Conservation (phyloP, 768 basidiomycete species). For the Lentinula detonsa region DNA sequence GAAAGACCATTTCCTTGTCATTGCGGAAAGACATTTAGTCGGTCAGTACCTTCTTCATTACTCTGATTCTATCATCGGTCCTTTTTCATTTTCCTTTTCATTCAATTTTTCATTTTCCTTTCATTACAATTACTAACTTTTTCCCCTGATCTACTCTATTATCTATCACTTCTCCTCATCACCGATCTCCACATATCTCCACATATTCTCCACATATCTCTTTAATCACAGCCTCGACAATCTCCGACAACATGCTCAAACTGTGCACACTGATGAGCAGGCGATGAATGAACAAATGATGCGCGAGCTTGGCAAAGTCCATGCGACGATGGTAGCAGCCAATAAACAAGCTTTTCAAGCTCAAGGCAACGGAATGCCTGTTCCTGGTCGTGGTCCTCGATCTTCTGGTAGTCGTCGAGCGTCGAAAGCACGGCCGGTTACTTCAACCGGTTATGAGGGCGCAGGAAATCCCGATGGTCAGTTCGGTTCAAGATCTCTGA, state of each 20-base stretch:
- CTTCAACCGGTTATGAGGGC: slow-evolving; percentile 67
- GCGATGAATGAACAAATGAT: slow-evolving; percentile 88
- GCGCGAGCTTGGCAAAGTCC: slow-evolving; percentile 79
- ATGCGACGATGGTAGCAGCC: slow-evolving; percentile 70
- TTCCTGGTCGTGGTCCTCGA: background rate
- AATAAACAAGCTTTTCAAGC: slow-evolving; percentile 27
- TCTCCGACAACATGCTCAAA: slow-evolving; percentile 93
- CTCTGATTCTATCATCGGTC: background rate
- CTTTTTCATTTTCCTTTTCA: slow-evolving; percentile 45
- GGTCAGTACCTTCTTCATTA: background rate
- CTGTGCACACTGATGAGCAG: slow-evolving; percentile 90
- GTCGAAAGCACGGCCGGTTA: slow-evolving; percentile 52
- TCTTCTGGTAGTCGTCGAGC: slow-evolving; percentile 11
- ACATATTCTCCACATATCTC: background rate
- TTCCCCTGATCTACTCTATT: background rate
- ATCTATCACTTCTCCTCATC: background rate
- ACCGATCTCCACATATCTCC: background rate
- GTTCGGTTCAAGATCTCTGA: background rate
- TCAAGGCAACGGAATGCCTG: slow-evolving; percentile 2
- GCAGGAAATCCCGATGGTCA: slow-evolving; percentile 8
- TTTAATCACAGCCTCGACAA: slow-evolving; percentile 73
- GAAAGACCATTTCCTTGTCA: slow-evolving; percentile 98
- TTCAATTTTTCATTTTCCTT: background rate
- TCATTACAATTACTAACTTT: background rate
- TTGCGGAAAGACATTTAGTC: slow-evolving; percentile 67